A percentile compares a stretch with the other conserved stretches of the same genome.
Conservation (phyloP, 208 protist species). For the Leishmania arabica region DNA sequence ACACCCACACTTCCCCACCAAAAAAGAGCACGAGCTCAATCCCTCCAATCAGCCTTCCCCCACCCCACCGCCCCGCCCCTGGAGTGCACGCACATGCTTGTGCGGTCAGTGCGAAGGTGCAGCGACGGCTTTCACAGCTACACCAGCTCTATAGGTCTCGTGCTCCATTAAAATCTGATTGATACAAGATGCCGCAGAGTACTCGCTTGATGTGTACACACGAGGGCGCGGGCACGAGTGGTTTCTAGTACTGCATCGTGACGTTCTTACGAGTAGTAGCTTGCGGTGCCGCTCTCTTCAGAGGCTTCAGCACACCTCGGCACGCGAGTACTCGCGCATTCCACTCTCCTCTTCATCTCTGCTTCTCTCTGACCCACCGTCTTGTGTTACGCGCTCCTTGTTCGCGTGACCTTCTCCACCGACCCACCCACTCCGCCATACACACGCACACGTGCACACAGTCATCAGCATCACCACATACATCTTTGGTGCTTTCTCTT, state of each 20-base stretch:
- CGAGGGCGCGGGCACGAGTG: not conserved
- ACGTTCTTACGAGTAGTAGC: not conserved
- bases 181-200: not conserved
- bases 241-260: not conserved
- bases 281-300: not conserved
- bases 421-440: not conserved
- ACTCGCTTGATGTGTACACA: not conserved
- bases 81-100: not conserved
- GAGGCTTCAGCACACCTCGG: not conserved
- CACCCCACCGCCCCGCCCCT: no score
- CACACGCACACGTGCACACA: not conserved
- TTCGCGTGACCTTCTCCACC: not conserved
- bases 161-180: not conserved
- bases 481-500: not conserved
- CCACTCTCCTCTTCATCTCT: not conserved
- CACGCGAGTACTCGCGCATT: not conserved
- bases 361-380: not conserved
- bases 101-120: not conserved
- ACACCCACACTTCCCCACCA: no score
- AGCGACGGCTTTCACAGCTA: not conserved
- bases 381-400: not conserved
- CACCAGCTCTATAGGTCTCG: not conserved
- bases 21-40: not conserved
- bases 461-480: not conserved
- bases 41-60: not conserved